A percentile compares a stretch with the other conserved stretches of the same genome.
These are phyloP conservation scores for Lonicera japonica DNA, from an alignment of 129 eudicot genomes.

Conservation along the genomic window DNA sequence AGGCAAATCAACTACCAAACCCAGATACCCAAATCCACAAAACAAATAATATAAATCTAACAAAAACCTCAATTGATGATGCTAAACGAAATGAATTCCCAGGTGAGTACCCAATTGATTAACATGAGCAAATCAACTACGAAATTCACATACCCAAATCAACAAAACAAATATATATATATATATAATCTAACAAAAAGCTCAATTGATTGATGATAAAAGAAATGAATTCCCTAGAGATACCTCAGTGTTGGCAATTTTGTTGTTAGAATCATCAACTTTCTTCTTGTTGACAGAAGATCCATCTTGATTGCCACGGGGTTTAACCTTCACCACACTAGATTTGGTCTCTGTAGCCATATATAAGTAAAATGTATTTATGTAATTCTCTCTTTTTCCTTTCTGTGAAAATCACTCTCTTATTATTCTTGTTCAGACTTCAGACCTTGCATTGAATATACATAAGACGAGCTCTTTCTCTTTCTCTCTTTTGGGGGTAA, in stretches of 20 bases:
- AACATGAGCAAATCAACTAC: neutral
- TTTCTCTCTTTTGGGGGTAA: too few relatives aligned
- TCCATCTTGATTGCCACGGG: constrained; percentile 32
- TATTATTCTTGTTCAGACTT: too few relatives aligned
- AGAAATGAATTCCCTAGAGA: constrained; percentile 4
- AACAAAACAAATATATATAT: neutral
- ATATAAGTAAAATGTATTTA: too few relatives aligned
- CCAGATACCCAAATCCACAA: too few relatives aligned
- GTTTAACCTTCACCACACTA: constrained; percentile 34
- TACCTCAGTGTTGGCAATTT: constrained; percentile 51
- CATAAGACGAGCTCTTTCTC: too few relatives aligned
- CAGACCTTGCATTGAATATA: too few relatives aligned
- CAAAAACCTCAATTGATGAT: too few relatives aligned
- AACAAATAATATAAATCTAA: too few relatives aligned
- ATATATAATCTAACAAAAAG: neutral
- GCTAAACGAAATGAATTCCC: too few relatives aligned
- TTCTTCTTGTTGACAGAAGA: constrained; percentile 42
- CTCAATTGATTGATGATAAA: neutral
- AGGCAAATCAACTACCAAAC: too few relatives aligned
- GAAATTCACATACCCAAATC: constrained; percentile 8
- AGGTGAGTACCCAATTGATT: neutral
- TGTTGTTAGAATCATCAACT: constrained; percentile 36
- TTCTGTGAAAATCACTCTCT: too few relatives aligned
- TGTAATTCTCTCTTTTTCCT: neutral
- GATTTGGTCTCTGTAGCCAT: constrained; percentile 50